Evolutionary conservation across 2,329 filamentous ascomycete species (phyloP).

Genomic region (Diaporthe citriasiana): DNA sequence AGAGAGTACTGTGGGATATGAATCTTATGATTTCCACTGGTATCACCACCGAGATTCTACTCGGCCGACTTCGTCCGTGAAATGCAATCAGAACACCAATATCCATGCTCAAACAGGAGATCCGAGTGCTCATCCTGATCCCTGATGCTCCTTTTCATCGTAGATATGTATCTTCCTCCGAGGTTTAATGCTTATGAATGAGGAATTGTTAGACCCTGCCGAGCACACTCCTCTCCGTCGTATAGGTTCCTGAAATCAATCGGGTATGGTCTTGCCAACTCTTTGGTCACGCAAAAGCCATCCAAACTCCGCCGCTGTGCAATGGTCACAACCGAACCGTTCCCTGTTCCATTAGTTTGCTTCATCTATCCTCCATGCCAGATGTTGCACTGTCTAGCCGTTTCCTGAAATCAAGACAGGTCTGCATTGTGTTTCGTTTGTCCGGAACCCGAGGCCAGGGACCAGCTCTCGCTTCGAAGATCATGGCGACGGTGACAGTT

Average conservation of each 20-base stretch:
- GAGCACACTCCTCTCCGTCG: not conserved
- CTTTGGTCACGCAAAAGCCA: conserved; percentile 13
- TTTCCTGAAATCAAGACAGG: conserved; percentile 5
- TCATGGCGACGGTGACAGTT: conserved; percentile 43
- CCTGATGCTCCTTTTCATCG: not conserved
- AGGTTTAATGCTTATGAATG: not conserved
- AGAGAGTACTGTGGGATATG: not conserved
- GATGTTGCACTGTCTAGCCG: not conserved
- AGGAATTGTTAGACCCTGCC: not conserved
- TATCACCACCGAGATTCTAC: not conserved
- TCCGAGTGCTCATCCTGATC: not conserved
- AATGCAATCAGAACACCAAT: conserved; percentile 28
- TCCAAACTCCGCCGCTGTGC: conserved; percentile 47
- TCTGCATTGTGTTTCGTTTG: not conserved
- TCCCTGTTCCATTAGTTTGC: not conserved
- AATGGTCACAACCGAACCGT: conserved; percentile 30
- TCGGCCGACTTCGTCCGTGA: not conserved
- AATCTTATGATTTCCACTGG: not conserved
- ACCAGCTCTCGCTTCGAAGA: conserved; percentile 46
- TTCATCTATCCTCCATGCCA: not conserved
- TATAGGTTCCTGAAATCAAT: not conserved
- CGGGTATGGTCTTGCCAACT: not conserved
- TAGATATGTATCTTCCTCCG: not conserved
- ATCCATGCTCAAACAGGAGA: not conserved
- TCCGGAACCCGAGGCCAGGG: not conserved